These are phyloP conservation scores for Candolleomyces efflorescens DNA, from an alignment of 768 basidiomycete genomes.

Conservation along the genomic window DNA sequence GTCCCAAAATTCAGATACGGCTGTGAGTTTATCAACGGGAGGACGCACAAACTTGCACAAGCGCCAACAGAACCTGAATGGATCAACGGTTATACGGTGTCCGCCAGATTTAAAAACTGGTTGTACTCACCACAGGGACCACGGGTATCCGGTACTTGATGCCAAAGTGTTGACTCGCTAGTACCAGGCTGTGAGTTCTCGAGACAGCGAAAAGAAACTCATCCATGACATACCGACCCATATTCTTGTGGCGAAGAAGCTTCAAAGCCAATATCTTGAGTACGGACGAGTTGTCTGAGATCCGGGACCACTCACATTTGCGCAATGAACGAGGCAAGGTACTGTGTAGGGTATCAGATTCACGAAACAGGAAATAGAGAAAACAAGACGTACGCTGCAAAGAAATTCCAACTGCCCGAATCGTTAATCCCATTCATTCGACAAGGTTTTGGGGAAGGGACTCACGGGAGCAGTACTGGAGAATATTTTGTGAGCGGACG, in stretches of 20 bases:
- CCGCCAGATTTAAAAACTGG: neutral
- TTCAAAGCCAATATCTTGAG: neutral
- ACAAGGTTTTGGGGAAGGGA: neutral
- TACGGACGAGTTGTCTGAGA: neutral
- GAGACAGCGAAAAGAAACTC: neutral
- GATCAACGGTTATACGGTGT: neutral
- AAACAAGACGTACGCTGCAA: constrained; percentile 1
- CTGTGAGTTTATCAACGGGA: neutral
- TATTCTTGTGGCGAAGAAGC: constrained; percentile 8
- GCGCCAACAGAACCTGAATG: neutral
- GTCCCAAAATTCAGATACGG: neutral
- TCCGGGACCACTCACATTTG: neutral
- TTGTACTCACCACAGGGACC: constrained; percentile 4
- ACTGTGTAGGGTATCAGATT: neutral
- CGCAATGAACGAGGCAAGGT: constrained; percentile 2
- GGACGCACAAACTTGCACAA: neutral
- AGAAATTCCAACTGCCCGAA: constrained; percentile 3
- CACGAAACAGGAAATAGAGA: neutral
- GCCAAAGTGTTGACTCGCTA: constrained; percentile 4
- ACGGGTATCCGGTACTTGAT: neutral
- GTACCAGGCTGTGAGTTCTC: neutral
- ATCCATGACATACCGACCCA: constrained; percentile 1
- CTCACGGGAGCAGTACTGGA: constrained; percentile 3
- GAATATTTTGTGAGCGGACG: neutral
- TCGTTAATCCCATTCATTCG: neutral